Evolutionary conservation across 2,329 filamentous ascomycete species (phyloP), one percentile per base, ranked within the genome.

Genomic region (Ophiostoma perfectum): DNA sequence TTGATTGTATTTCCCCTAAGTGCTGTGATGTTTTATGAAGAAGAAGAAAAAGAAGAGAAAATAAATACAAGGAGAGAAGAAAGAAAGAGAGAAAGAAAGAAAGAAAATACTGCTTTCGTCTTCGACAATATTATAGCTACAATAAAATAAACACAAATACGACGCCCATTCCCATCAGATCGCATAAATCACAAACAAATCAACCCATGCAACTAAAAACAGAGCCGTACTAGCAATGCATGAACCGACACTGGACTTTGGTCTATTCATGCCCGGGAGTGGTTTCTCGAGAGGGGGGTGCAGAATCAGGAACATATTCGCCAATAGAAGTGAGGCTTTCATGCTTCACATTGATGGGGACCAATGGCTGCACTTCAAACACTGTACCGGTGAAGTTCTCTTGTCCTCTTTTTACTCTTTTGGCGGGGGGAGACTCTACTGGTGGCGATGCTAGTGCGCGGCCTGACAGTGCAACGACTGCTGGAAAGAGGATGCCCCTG

Each of bases 401-500:
- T 5, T 60, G 4, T 18, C 11, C 27, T 60, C 27, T 49, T 14
- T n/a, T 49, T 7, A 38, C 12, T 60, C 55, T 16, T 12, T 12
- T 60, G 55, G 11, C 27, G 5, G 55, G 41, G 58, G 7, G 4
- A 62, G 58, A 14, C 55, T 14, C n/a, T 16, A 27, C 55, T 38
- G 27, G 55, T 9, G 18, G 52, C 9, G 18, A 36, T 36, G 16
- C 5, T 8, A 39, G 39, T 5, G 44, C 3, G 39, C n/a, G 14
- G 8, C 64, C 60, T n/a, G 16, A 55, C 4, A 73, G 65, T 3
- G 62, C 39, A 12, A 73, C 70, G 1, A 73, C 27, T 1, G 69
- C 66, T 1, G 72, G 72, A 8, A 72, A 63, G 39, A 72, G 9
- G 0, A 73, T 49, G 3, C 67, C 69, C 4, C 70, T 64, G 14